Base-by-base conservation (phyloP, 2,329 filamentous ascomycete genomes). In the Colletotrichum lindemuthianum region DNA sequence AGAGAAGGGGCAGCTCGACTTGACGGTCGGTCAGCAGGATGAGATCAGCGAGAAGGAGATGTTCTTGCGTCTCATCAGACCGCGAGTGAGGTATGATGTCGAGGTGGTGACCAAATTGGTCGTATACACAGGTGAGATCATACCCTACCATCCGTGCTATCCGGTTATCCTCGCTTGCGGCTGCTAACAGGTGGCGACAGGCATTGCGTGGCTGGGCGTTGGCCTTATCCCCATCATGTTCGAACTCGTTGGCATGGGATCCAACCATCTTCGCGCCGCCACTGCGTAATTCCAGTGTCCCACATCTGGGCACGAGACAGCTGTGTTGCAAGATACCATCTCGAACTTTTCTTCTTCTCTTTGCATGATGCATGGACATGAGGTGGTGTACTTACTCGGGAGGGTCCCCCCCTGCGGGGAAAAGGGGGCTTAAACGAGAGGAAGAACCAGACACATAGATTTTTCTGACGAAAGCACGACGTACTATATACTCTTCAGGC, bases 81-180 rank as follows among this genome's bases (percentile, higher is more conserved):
- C 96, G 52, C 88, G 96, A 69, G 94, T 97, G 65, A 85, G 94
- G 70, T 99, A 98, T 73, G 96, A 99, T 78, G 95, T 98, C n/a
- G 96, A 99, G 77, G 95, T 99, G 43, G 91, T 99, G 41, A 98
- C 96, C 6, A 98, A 97, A 79, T 78, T 99, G 66, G 91, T 99
- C 71, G 93, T 99, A 32, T 99, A 99, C 80, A 86, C 91, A 64
- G 96, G 95, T 93, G 80, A 77, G 88, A 24, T 65, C 15, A 7
- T 37, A 12, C 15, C 15, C 55, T 39, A 68, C 72, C 15, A 49
- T 55, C 48, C 45, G 55, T 36, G 51, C 10, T n/a, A 65, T 61
- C 24, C 63, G 52, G 33, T 40, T 44, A 51, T 60, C 58, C 56
- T 50, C 45, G 8, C 6, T 58, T 49, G 47, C 32, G 43, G 32